Conservation (phyloP, 306 rosid species). For the Medicago arabica region DNA sequence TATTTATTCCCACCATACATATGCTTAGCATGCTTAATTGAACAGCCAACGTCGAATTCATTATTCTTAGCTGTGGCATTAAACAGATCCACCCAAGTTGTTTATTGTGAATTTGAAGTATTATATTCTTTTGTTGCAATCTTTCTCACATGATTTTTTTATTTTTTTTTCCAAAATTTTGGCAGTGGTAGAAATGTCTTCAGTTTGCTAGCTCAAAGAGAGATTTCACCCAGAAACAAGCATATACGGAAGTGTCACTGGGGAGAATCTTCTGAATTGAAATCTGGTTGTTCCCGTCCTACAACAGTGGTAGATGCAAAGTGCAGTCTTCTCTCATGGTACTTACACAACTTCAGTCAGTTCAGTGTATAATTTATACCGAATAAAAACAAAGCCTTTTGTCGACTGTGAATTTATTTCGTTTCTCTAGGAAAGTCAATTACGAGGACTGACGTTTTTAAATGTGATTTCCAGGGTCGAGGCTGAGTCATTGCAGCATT, state of each 20-base stretch:
- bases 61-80: background rate
- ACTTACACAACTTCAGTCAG: constrained; percentile 16
- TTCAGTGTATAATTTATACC: background rate
- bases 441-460: constrained; percentile 23
- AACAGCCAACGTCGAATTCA: constrained; percentile 4
- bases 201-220: constrained; percentile 49
- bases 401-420: constrained; percentile 17
- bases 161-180: background rate
- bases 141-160: constrained; percentile 17
- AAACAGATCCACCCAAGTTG: background rate
- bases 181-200: constrained; percentile 53
- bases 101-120: constrained; percentile 3
- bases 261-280: constrained; percentile 48
- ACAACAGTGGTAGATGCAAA: constrained; percentile 42
- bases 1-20: background rate
- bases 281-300: constrained; percentile 33
- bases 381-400: constrained; percentile 18
- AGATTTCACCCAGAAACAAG: constrained; percentile 54
- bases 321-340: constrained; percentile 58
- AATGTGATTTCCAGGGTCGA: constrained; percentile 53
- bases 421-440: constrained; percentile 3
- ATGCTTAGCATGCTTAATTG: background rate
- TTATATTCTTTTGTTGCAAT: background rate
- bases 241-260: constrained; percentile 49
- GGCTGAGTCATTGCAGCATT: constrained; percentile 53